phyloP scores from a whole-genome alignment of 805 yeast species.

The Wickerhamomyces chambardii region DNA sequence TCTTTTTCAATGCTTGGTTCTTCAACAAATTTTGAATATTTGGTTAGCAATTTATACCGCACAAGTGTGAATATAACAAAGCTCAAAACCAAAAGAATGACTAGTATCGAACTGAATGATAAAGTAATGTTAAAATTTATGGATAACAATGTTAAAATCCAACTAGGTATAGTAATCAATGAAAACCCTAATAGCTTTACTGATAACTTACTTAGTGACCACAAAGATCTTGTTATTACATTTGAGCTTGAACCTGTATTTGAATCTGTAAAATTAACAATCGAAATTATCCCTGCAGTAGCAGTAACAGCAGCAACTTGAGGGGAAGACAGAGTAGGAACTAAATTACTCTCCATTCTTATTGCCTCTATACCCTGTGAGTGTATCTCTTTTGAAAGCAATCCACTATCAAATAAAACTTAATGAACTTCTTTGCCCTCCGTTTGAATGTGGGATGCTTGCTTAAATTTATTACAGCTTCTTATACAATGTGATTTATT shows the following conservation, averaged over 20 bases:
- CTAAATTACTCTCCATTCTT: no score
- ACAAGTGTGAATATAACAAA: conserved; percentile 36
- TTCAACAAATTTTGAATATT: conserved; percentile 47
- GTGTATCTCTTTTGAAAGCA: no score
- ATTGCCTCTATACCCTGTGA: no score
- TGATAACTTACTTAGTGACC: neutral
- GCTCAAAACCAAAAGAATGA: conserved; percentile 21
- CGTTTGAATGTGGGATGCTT: no score
- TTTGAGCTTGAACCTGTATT: neutral
- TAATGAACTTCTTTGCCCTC: no score
- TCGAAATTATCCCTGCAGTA: no score
- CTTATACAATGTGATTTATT: no score
- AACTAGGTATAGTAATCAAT: conserved; percentile 19
- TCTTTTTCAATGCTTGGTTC: conserved; percentile 25
- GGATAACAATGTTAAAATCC: conserved; percentile 25
- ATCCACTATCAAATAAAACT: no score
- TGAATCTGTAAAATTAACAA: no score
- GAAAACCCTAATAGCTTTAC: conserved; percentile 4
- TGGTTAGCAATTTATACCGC: conserved; percentile 54
- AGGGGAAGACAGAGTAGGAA: no score
- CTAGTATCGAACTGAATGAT: conserved; percentile 36
- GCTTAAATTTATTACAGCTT: no score
- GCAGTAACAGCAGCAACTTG: no score
- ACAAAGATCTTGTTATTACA: neutral
- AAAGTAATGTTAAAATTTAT: conserved; percentile 40